Evolutionary conservation across 331 rosid species (phyloP).

Genomic region (Saraca asoca): DNA sequence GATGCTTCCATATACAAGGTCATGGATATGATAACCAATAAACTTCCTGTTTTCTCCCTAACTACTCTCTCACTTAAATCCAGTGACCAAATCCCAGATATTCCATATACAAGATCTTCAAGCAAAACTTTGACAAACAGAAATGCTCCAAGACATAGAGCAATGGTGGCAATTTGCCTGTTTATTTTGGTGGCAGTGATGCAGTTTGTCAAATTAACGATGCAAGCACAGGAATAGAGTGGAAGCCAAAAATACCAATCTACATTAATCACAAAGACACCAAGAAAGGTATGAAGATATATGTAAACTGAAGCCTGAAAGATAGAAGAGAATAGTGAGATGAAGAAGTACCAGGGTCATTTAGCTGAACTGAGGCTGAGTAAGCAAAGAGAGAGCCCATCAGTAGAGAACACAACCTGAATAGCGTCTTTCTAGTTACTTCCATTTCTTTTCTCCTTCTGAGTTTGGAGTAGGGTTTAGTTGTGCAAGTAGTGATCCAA

Average conservation of each 20-base stretch:
- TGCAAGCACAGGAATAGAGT: conserved; percentile 57
- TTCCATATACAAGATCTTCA: conserved; percentile 45
- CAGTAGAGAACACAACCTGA: conserved; percentile 43
- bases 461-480: conserved; percentile 3
- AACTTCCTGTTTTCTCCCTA: conserved; percentile 71
- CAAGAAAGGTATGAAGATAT: background rate
- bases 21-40: conserved; percentile 54
- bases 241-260: conserved; percentile 87
- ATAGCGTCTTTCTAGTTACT: conserved; percentile 30
- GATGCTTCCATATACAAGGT: conserved; percentile 49
- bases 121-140: conserved; percentile 51
- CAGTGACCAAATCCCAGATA: conserved; percentile 61
- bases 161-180: conserved; percentile 39
- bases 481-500: background rate
- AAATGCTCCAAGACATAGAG: conserved; percentile 45
- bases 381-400: conserved; percentile 61
- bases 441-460: conserved; percentile 44
- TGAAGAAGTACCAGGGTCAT: conserved; percentile 55
- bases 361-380: conserved; percentile 59
- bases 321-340: background rate
- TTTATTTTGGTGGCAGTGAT: conserved; percentile 30
- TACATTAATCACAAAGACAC: conserved; percentile 11
- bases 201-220: conserved; percentile 56
- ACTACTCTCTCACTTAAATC: conserved; percentile 67
- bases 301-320: background rate